Evolutionary conservation across 176 grass and related monocot species (phyloP), one percentile per base, ranked within the genome.

Genomic region (Aegilops bicornis): DNA sequence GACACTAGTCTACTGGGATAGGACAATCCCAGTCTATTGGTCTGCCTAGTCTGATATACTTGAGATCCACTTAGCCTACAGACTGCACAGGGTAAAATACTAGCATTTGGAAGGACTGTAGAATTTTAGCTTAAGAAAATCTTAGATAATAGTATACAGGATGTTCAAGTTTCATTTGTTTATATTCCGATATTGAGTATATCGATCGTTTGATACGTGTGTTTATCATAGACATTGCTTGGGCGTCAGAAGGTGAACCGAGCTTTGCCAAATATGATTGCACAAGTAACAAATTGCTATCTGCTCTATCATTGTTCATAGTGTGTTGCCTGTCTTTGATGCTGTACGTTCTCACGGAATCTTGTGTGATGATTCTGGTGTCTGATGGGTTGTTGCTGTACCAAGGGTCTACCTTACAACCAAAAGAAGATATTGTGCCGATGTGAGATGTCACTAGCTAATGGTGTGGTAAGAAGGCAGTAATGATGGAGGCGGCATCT

Each of bases 341-440:
- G 3, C 42, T 43, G 29, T 32, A 13, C 29, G 17, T 45, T 50
- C 9, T 24, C 42, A 20, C 24, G 5, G 59, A 88, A 79, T 73
- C 66, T 54, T 64, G 27, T 84, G 16, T 83, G 32, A 77, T 60
- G 4, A 29, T 75, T 86, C 48, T 43, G 6, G 32, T 62, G 16
- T 45, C 45, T 78, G 45, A 24, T 10, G 7, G 32, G 27, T 82
- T 52, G 78, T 66, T 54, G 50, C 33, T 67, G 27, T 56, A 27
- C 43, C 27, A 42, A 37, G 67, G 31, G 8, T 42, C 40, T 42
- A 42, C 61, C 36, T 25, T 47, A 15, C 14, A 63, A 12, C 19
- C 54, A 80, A 25, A 74, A 37, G 9, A 75, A 87, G 78, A 81
- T 74, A 74, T 63, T 50, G 13, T 87, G 68, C 27, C 33, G 52